Evolutionary conservation across 2,329 filamentous ascomycete species (phyloP).

Genomic region (Apiospora malaysiana): DNA sequence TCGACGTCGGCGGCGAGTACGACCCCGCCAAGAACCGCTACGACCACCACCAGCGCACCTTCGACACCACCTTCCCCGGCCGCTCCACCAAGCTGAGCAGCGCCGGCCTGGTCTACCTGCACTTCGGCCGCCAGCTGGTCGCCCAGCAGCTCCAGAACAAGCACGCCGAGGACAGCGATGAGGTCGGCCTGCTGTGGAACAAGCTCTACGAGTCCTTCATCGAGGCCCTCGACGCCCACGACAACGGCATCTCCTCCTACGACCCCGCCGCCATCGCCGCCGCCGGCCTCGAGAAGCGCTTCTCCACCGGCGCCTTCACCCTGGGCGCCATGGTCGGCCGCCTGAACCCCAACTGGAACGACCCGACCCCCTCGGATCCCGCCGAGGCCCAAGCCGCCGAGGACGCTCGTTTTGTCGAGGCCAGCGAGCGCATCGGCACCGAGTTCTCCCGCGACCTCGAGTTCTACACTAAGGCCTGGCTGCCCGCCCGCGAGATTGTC

Average conservation of each 20-base stretch:
- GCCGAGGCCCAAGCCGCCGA: constrained; percentile 73
- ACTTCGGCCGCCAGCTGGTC: constrained; percentile 89
- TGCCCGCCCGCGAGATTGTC: constrained; percentile 84
- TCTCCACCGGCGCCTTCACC: constrained; percentile 81
- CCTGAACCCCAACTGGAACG: constrained; percentile 83
- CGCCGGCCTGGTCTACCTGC: constrained; percentile 92
- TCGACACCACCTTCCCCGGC: constrained; percentile 82
- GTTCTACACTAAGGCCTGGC: constrained; percentile 78
- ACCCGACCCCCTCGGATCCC: constrained; percentile 58
- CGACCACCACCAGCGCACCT: constrained; percentile 97
- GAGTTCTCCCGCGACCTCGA: constrained; percentile 84
- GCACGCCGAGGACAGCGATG: constrained; percentile 60
- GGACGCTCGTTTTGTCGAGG: constrained; percentile 78
- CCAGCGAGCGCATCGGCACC: constrained; percentile 84
- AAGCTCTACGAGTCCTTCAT: constrained; percentile 95
- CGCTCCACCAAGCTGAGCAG: constrained; percentile 89
- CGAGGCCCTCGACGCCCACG: constrained; percentile 95
- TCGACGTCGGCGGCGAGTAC: constrained; percentile 97
- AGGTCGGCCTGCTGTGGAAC: constrained; percentile 77
- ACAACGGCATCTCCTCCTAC: constrained; percentile 90
- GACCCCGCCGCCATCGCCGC: constrained; percentile 72
- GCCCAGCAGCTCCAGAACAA: constrained; percentile 58
- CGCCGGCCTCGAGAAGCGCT: constrained; percentile 80
- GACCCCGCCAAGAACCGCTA: constrained; percentile 78
- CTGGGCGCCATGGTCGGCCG: constrained; percentile 84